These are phyloP conservation scores for Rubus idaeus DNA, from an alignment of 306 rosid genomes.

Conservation along the genomic window DNA sequence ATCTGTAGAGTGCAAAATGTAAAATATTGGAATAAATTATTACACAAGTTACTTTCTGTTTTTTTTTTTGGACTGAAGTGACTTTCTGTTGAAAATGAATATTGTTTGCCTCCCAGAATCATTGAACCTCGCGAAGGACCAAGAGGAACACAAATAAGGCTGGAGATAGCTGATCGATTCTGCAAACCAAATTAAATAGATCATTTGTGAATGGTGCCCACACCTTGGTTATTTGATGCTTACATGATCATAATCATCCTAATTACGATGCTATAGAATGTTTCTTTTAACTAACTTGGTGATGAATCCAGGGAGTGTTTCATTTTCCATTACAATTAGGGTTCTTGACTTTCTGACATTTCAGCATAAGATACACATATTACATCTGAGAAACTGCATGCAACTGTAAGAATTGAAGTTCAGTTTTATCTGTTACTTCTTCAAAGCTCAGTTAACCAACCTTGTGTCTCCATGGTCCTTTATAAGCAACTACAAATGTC, in stretches of 20 bases:
- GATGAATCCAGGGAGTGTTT: slow-evolving; percentile 88
- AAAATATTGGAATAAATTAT: too few species aligned
- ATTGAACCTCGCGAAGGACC: too few species aligned
- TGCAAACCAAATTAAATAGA: too few species aligned
- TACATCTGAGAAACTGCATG: slow-evolving; percentile 14
- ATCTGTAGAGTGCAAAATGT: too few species aligned
- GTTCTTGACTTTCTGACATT: slow-evolving; percentile 82
- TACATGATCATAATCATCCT: slow-evolving; percentile 68
- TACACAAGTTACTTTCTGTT: too few species aligned
- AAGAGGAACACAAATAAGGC: too few species aligned
- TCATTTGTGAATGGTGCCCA: too few species aligned
- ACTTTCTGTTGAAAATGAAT: too few species aligned
- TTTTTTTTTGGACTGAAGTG: too few species aligned
- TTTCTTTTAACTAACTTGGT: slow-evolving; percentile 52
- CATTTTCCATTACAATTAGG: slow-evolving; percentile 96
- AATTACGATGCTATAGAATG: slow-evolving; percentile 49
- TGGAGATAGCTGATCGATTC: too few species aligned
- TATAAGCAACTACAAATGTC: slow-evolving; percentile 43
- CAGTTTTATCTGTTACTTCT: slow-evolving; percentile 16
- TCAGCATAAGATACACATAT: slow-evolving; percentile 22
- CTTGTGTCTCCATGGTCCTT: slow-evolving; percentile 95
- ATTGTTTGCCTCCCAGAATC: too few species aligned
- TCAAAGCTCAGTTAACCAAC: slow-evolving; percentile 38
- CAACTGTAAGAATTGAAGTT: background rate
- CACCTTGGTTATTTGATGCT: slow-evolving; percentile 16